Conservation (phyloP, 2,329 filamentous ascomycete genomes). For the Aureobasidium melanogenum region DNA sequence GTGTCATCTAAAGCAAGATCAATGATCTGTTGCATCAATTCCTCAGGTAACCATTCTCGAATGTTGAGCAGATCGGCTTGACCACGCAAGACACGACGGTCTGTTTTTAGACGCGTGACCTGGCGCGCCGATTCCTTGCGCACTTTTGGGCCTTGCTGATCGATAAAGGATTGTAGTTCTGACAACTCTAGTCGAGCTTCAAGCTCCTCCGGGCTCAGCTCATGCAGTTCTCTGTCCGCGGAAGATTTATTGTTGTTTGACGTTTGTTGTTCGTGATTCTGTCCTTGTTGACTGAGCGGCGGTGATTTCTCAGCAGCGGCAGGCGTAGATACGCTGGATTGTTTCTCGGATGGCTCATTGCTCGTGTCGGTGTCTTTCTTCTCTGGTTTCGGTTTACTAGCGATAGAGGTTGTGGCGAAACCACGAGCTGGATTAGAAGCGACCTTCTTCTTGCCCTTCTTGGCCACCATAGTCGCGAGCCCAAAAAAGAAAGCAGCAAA, state of each 20-base stretch:
- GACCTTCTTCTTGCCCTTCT: constrained; percentile 88
- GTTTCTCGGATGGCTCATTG: constrained; percentile 20
- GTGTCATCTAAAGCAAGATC: constrained; percentile 61
- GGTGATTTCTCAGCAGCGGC: neutral
- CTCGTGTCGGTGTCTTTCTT: constrained; percentile 20
- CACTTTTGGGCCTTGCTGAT: constrained; percentile 71
- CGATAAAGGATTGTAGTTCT: constrained; percentile 80
- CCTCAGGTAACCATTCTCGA: constrained; percentile 69
- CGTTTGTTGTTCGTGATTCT: neutral
- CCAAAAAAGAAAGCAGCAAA: neutral
- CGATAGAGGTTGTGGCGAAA: constrained; percentile 87
- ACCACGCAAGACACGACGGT: constrained; percentile 68
- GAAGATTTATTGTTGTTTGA: constrained; percentile 9
- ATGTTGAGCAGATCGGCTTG: constrained; percentile 67
- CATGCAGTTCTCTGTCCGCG: constrained; percentile 31
- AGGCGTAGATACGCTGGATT: constrained; percentile 18
- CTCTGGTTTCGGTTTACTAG: constrained; percentile 55
- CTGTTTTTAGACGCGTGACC: constrained; percentile 69
- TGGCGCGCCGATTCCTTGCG: constrained; percentile 72
- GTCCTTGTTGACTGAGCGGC: neutral
- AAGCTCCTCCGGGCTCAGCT: constrained; percentile 75
- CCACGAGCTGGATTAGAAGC: constrained; percentile 79
- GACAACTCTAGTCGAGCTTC: constrained; percentile 82
- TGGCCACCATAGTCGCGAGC: constrained; percentile 13
- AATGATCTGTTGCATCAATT: constrained; percentile 69